Base-by-base conservation (phyloP, 768 basidiomycete genomes). In the Pseudohyphozyma bogoriensis region DNA sequence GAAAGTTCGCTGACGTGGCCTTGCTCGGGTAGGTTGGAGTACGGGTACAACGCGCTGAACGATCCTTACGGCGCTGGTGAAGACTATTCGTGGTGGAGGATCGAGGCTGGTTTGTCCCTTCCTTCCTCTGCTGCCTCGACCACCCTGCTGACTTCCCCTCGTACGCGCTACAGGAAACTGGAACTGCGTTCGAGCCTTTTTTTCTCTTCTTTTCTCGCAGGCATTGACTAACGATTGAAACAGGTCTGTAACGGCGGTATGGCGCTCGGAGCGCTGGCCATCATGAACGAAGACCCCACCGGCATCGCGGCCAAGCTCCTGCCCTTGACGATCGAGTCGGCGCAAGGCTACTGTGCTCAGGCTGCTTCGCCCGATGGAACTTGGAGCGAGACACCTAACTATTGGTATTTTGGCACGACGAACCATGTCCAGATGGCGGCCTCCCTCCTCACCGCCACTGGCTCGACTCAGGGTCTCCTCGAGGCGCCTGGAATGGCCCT, bases 91-190 rank as follows among this genome's bases (percentile, higher is more conserved):
- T 71, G 70, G 70, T 70, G 68, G 69, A 36, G n/a, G n/a, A n/a
- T n/a, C n/a, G n/a, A n/a, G n/a, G n/a, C n/a, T n/a, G n/a, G n/a
- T n/a, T n/a, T n/a, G n/a, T n/a, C n/a, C n/a, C 53, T 16, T 45
- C 31, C 1, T 63, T 56, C 18, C n/a, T n/a, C n/a, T n/a, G n/a
- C n/a, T n/a, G n/a, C n/a, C n/a, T n/a, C n/a, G n/a, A n/a, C n/a
- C n/a, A n/a, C n/a, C n/a, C n/a, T n/a, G n/a, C n/a, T n/a, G n/a
- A n/a, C n/a, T n/a, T n/a, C n/a, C n/a, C n/a, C n/a, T n/a, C n/a
- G n/a, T n/a, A n/a, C n/a, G n/a, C n/a, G n/a, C n/a, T n/a, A 61
- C 67, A 55, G 93, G 93, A 24, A 99, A 97, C 78, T 99, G 95
- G 95, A 99, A 99, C 73, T 96, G 93, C 73, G 76, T 78, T 31